Base-by-base conservation (phyloP, 768 basidiomycete genomes). In the Mycena leptocephala region DNA sequence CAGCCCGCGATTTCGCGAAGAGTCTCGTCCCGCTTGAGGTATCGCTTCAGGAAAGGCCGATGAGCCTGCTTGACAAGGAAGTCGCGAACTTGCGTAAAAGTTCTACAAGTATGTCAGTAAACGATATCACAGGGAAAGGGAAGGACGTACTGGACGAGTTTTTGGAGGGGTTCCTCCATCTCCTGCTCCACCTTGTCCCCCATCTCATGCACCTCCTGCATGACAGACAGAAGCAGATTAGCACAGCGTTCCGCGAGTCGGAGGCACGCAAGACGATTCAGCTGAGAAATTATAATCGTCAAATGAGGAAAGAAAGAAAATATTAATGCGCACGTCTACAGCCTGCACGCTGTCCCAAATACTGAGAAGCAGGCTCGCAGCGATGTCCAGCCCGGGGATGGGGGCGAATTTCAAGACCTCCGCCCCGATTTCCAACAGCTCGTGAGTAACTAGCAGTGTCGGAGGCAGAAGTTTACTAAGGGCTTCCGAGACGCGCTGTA, bases 41-140 rank as follows among this genome's bases (percentile, higher is more conserved):
- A 95, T 6, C 93, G 88, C 83, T 92, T 93, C 76, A 95, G 83
- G 83, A 95, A 95, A 0, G 93, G 92, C 0, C 92, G 85, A 48
- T 89, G 85, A 16, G 87, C 86, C 73, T 93, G 90, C 56, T 89
- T 89, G 76, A 84, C 81, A 35, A 93, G 85, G 72, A 94, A 87
- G 18, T 80, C 75, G 43, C 84, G 82, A 8, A 92, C 88, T 22
- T 83, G 70, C 3, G 78, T 71, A 79, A 87, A 88, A 5, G 86
- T 77, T 18, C 67, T 63, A 33, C 2, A n/a, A 0, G n/a, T 26
- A 0, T 6, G 22, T 74, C 0, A 69, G 59, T 33, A 32, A 10
- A 39, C 7, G 26, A 24, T 10, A 7, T 18, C 11, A 26, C n/a
- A 14, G 37, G 43, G 13, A 28, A 18, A 41, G 61, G 37, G 30